Percentiles rank a stretch among this genome's conserved stretches.
These are phyloP conservation scores for Chaetoscypha palmicola DNA, from an alignment of 2,329 filamentous ascomycete genomes.

Conservation along the genomic window DNA sequence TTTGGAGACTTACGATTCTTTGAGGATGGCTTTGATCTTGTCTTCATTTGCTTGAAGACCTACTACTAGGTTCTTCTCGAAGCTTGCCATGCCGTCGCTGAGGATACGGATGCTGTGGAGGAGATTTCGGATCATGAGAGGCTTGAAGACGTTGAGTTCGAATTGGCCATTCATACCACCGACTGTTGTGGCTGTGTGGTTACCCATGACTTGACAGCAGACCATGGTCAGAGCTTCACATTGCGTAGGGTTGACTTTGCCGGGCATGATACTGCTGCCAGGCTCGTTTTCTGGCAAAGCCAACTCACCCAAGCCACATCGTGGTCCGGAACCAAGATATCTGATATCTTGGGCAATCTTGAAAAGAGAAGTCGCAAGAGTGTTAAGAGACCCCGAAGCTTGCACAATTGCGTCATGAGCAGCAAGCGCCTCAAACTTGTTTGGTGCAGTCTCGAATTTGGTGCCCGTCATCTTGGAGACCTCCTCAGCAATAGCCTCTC, in stretches of 20 bases:
- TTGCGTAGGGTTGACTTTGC: constrained; percentile 98
- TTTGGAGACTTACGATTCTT: constrained; percentile 68
- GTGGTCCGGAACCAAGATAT: constrained; percentile 91
- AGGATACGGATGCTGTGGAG: constrained; percentile 86
- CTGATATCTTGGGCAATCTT: constrained; percentile 98
- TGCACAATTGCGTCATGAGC: constrained; percentile 95
- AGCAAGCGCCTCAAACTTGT: constrained; percentile 97
- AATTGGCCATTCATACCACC: constrained; percentile 98
- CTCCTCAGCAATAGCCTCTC: constrained; percentile 84
- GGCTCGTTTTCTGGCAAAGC: constrained; percentile 96
- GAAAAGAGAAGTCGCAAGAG: constrained; percentile 81
- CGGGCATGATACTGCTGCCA: constrained; percentile 96
- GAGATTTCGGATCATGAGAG: constrained; percentile 88
- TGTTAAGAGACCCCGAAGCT: constrained; percentile 89
- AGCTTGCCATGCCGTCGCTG: constrained; percentile 87
- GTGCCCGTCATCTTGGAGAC: constrained; percentile 89
- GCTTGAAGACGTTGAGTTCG: constrained; percentile 98
- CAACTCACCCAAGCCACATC: constrained; percentile 91
- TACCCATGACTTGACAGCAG: constrained; percentile 95
- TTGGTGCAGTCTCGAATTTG: constrained; percentile 91
- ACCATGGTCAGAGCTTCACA: constrained; percentile 98
- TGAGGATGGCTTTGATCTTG: constrained; percentile 81
- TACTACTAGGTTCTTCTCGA: constrained; percentile 85
- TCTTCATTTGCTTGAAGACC: constrained; percentile 91
- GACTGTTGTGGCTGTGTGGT: constrained; percentile 87